phyloP scores from a whole-genome alignment of 148 eudicot species.

The Drosera capensis region DNA sequence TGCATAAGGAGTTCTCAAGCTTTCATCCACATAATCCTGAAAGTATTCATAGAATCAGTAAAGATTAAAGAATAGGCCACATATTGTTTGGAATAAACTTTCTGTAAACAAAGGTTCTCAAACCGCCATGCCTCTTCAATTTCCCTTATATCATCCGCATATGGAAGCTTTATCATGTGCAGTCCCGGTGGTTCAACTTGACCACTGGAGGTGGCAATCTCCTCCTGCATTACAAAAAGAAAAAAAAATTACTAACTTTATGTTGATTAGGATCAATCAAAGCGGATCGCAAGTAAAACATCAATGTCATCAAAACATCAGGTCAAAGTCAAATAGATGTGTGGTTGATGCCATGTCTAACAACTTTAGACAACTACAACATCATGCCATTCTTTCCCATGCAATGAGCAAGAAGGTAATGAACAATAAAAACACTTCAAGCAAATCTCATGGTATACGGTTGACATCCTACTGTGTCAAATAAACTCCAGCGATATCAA shows the following conservation, averaged over 20 bases:
- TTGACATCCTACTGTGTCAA: too few species aligned
- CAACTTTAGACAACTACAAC: too few species aligned
- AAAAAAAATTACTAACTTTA: neutral
- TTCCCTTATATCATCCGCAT: conserved; percentile 83
- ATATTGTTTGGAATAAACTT: neutral
- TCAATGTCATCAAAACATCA: too few species aligned
- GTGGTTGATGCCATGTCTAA: too few species aligned
- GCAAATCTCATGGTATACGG: too few species aligned
- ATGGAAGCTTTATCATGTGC: conserved; percentile 95
- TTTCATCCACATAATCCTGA: conserved; percentile 50
- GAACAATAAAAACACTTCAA: too few species aligned
- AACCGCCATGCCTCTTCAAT: conserved; percentile 52
- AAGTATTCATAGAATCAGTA: conserved; percentile 1
- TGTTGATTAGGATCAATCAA: too few species aligned
- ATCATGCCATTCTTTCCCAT: too few species aligned
- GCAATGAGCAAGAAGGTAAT: too few species aligned
- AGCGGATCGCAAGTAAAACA: too few species aligned
- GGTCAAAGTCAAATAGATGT: too few species aligned
- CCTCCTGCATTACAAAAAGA: conserved; percentile 43
- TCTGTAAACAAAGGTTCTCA: neutral
- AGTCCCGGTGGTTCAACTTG: conserved; percentile 95
- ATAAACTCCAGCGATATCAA: too few species aligned
- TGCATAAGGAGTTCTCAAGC: conserved; percentile 32
- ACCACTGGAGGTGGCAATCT: conserved; percentile 48
- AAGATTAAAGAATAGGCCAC: neutral